phyloP scores from a whole-genome alignment of 1,139 yeast genomes.

The Hyphopichia khmerensis region DNA sequence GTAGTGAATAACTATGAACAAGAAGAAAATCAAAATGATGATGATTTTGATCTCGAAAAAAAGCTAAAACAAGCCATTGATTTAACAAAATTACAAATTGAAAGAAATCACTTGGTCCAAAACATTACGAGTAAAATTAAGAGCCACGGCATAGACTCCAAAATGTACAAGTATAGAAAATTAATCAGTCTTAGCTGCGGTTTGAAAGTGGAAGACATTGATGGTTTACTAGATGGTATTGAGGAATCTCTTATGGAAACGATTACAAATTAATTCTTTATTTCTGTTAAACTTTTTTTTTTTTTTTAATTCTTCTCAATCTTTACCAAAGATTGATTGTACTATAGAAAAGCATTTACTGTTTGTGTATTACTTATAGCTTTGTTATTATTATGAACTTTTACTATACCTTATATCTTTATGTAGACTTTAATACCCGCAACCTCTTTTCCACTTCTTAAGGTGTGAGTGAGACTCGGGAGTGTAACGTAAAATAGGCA shows the following conservation, averaged over 20 bases:
- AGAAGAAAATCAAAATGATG: constrained; percentile 11
- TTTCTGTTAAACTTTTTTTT: not conserved
- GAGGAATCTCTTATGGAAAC: constrained; percentile 44
- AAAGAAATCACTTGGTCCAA: constrained; percentile 44
- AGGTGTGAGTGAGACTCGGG: no score
- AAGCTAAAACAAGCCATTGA: constrained; percentile 33
- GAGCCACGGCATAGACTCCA: constrained; percentile 43
- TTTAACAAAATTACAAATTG: constrained; percentile 53
- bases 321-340: not conserved
- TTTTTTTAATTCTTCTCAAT: not conserved
- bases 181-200: constrained; percentile 84
- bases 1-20: constrained; percentile 1
- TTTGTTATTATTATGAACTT: not conserved
- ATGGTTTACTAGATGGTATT: constrained; percentile 52
- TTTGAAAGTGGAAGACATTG: constrained; percentile 75
- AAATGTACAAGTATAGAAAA: constrained; percentile 78
- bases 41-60: constrained; percentile 19
- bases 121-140: constrained; percentile 37
- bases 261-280: constrained; percentile 3
- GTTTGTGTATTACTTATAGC: not conserved
- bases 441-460: no score
- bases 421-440: no score
- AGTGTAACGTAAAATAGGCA: no score
- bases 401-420: not conserved
- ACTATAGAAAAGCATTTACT: not conserved